phyloP scores from a whole-genome alignment of 2,329 filamentous ascomycete species.

The Sporothrix phasma region DNA sequence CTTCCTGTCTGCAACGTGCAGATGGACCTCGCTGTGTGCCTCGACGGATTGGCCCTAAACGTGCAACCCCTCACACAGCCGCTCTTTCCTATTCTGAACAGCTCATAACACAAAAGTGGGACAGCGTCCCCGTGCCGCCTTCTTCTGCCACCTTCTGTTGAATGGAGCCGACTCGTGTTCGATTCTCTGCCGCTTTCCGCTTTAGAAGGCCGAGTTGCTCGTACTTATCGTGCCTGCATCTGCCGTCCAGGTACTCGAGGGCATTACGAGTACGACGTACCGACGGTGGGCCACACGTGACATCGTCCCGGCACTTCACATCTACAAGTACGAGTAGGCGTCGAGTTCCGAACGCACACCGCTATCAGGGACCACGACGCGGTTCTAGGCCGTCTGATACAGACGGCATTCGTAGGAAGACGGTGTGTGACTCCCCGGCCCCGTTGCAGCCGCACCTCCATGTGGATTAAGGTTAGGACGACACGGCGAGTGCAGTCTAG shows the following conservation, averaged over 20 bases:
- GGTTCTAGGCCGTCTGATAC: background rate
- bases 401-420: background rate
- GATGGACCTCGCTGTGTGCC: too few species aligned
- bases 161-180: constrained; percentile 4
- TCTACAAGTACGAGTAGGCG: background rate
- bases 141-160: background rate
- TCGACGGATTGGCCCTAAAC: too few species aligned
- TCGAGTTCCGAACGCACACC: background rate
- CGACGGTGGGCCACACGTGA: constrained; percentile 1
- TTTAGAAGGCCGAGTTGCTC: constrained; percentile 10
- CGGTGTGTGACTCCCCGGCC: background rate
- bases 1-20: background rate
- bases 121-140: background rate
- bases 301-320: background rate
- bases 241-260: background rate
- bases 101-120: background rate
- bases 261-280: background rate
- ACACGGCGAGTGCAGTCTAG: background rate
- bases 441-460: background rate
- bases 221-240: background rate
- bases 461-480: constrained; percentile 1
- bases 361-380: background rate
- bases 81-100: background rate
- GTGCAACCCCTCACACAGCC: background rate
- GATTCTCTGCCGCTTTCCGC: background rate